phyloP scores from a whole-genome alignment of 2,329 filamentous ascomycete species.

The Blumeria graminis region DNA sequence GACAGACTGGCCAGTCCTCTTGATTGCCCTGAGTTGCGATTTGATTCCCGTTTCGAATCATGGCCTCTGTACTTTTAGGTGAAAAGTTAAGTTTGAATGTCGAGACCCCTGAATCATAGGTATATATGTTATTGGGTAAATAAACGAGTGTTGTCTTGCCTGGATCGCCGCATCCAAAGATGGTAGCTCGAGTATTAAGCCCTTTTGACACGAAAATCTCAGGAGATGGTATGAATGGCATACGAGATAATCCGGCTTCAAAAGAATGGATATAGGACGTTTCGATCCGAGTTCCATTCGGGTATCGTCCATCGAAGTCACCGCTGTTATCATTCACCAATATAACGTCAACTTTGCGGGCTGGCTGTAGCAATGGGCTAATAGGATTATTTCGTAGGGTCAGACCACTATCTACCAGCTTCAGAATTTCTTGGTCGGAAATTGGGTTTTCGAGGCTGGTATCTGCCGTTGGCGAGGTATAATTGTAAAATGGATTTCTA shows the following conservation, averaged over 20 bases:
- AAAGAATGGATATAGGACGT: conserved; percentile 10
- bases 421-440: conserved; percentile 15
- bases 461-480: conserved; percentile 11
- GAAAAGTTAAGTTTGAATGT: too few relatives aligned
- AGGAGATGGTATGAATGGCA: conserved; percentile 21
- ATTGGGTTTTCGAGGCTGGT: conserved; percentile 19
- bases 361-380: conserved; percentile 23
- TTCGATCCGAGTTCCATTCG: conserved; percentile 20
- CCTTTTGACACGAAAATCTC: conserved; percentile 15
- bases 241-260: conserved; percentile 13
- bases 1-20: too few relatives aligned
- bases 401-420: conserved; percentile 23
- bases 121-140: conserved; percentile 11
- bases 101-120: too few relatives aligned
- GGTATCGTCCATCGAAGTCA: conserved; percentile 24
- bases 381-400: conserved; percentile 22
- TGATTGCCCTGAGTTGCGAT: too few relatives aligned
- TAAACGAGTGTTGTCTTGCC: conserved; percentile 10
- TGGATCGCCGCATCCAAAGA: conserved; percentile 21
- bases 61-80: too few relatives aligned
- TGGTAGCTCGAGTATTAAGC: conserved; percentile 11
- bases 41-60: too few relatives aligned
- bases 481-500: conserved; percentile 36
- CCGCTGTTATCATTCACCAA: conserved; percentile 40
- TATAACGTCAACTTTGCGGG: conserved; percentile 33